A percentile compares a stretch with the other conserved stretches of the same genome.
Evolutionary conservation across 192 early-diverging fungal genomes (phyloP).

Genomic region (Physocladia obscura): DNA sequence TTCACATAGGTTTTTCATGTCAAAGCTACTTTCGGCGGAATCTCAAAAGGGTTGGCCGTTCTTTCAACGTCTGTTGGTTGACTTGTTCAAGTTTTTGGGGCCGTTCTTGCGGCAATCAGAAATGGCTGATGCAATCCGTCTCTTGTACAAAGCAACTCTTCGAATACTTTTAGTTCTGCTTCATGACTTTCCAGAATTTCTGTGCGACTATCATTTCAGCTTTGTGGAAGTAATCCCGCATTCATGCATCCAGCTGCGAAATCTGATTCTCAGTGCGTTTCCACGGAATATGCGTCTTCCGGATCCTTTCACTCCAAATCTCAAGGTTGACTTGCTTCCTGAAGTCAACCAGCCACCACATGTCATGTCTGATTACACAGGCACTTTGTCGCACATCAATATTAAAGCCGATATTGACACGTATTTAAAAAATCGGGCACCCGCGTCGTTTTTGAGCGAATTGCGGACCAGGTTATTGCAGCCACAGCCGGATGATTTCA

Average conservation of each 20-base stretch:
- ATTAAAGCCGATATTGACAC: constrained; percentile 74
- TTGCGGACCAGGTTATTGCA: constrained; percentile 53
- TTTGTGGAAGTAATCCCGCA: constrained; percentile 90
- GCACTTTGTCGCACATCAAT: constrained; percentile 55
- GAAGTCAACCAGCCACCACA: constrained; percentile 84
- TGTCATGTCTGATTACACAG: constrained; percentile 83
- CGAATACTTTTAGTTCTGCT: constrained; percentile 87
- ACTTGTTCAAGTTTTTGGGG: constrained; percentile 81
- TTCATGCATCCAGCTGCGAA: constrained; percentile 90
- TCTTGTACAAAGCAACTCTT: constrained; percentile 86
- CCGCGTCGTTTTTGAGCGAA: constrained; percentile 60
- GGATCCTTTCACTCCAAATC: constrained; percentile 93
- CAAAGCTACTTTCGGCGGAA: constrained; percentile 75
- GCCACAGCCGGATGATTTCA: constrained; percentile 29
- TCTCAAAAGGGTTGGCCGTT: constrained; percentile 84
- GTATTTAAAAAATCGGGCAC: constrained; percentile 63
- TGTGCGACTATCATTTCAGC: constrained; percentile 86
- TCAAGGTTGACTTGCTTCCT: constrained; percentile 87
- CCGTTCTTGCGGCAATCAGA: constrained; percentile 78
- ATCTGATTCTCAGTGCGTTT: constrained; percentile 95
- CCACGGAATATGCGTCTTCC: constrained; percentile 92
- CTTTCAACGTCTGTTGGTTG: constrained; percentile 79
- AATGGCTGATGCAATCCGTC: constrained; percentile 70
- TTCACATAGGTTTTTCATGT: constrained; percentile 91
- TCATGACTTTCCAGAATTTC: constrained; percentile 97